Conservation (phyloP, 306 rosid species). For the Abrus pulchellus region DNA sequence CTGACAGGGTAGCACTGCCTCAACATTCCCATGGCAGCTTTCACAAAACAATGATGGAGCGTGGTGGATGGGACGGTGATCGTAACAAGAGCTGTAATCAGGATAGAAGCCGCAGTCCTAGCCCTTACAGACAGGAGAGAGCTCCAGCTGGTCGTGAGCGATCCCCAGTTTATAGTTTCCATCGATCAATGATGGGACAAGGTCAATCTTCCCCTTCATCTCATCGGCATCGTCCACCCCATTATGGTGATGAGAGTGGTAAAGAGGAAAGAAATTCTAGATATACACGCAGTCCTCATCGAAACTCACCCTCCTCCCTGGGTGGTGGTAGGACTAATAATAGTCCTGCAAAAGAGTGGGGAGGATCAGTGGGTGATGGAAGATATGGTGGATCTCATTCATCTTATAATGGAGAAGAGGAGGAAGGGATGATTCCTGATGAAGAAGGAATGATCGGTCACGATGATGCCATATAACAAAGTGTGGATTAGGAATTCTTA, state of each 20-base stretch:
- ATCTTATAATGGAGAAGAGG: conserved; percentile 66
- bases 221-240: conserved; percentile 12
- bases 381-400: conserved; percentile 50
- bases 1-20: conserved; percentile 53
- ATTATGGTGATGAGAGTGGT: neutral
- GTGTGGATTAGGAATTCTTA: conserved; percentile 34
- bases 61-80: conserved; percentile 51
- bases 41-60: conserved; percentile 80
- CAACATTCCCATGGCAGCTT: conserved; percentile 66
- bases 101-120: conserved; percentile 70
- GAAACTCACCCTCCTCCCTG: conserved; percentile 40
- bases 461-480: conserved; percentile 46
- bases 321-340: conserved; percentile 38
- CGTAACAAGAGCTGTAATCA: conserved; percentile 56
- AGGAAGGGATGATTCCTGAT: conserved; percentile 85
- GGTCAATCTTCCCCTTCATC: conserved; percentile 46
- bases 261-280: conserved; percentile 40
- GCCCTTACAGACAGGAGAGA: conserved; percentile 55
- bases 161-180: conserved; percentile 70
- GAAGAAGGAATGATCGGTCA: conserved; percentile 78
- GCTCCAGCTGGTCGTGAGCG: conserved; percentile 52
- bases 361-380: conserved; percentile 44
- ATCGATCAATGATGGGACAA: conserved; percentile 66
- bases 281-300: neutral
- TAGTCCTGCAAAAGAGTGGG: conserved; percentile 51